A percentile compares a stretch with the other conserved stretches of the same genome.
Evolutionary conservation across 805 yeast species (phyloP).

Genomic region (Lipomyces japonicus): DNA sequence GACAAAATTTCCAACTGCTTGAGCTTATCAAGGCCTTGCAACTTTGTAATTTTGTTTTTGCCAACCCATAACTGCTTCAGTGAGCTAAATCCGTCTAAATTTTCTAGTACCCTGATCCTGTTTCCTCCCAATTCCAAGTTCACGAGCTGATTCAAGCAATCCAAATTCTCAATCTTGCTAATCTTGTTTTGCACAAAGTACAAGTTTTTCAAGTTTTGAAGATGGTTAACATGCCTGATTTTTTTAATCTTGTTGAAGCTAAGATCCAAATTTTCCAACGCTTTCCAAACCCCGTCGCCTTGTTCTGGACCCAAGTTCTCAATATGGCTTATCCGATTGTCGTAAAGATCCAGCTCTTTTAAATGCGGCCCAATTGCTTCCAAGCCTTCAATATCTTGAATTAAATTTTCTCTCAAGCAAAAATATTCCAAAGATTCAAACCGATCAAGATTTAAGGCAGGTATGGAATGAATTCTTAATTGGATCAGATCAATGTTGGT

Average conservation of each 20-base stretch:
- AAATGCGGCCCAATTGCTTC: slow-evolving; percentile 56
- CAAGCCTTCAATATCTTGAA: slow-evolving; percentile 68
- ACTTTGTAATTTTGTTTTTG: slow-evolving; percentile 65
- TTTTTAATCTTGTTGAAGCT: slow-evolving; percentile 86
- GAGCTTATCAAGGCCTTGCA: slow-evolving; percentile 61
- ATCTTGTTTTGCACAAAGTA: slow-evolving; percentile 90
- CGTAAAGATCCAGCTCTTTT: slow-evolving; percentile 83
- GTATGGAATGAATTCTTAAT: slow-evolving; percentile 49
- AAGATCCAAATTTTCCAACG: slow-evolving; percentile 57
- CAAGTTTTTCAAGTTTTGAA: slow-evolving; percentile 60
- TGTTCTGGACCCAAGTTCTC: slow-evolving; percentile 44
- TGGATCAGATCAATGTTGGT: slow-evolving; percentile 58
- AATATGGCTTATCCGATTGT: slow-evolving; percentile 84
- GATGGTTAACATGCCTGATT: slow-evolving; percentile 68
- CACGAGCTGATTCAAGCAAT: slow-evolving; percentile 51
- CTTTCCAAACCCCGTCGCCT: slow-evolving; percentile 9
- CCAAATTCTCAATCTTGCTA: slow-evolving; percentile 62
- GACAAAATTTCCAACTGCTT: slow-evolving; percentile 68
- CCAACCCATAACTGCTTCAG: slow-evolving; percentile 88
- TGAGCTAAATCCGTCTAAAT: slow-evolving; percentile 51
- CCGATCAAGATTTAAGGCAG: slow-evolving; percentile 48
- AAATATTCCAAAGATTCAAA: slow-evolving; percentile 57
- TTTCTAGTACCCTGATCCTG: slow-evolving; percentile 53
- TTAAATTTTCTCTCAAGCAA: slow-evolving; percentile 77
- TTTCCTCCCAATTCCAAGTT: slow-evolving; percentile 92